Conservation (phyloP, 495 filamentous ascomycete genomes). For the Evansstolkia leycettana region DNA sequence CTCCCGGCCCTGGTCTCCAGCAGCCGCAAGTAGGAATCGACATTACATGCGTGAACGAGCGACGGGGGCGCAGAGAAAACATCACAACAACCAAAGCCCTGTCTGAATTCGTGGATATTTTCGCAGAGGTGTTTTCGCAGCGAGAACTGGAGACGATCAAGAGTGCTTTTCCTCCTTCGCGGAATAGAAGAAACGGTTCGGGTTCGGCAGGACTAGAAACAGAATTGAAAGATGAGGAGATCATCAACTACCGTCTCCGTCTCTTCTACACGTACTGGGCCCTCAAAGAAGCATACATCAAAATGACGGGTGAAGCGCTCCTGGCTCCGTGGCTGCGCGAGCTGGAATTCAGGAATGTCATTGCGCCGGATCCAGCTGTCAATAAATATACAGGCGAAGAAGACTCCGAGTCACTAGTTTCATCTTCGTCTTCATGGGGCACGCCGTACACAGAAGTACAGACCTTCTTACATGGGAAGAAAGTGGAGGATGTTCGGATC, state of each 20-base stretch:
- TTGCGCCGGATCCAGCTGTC: constrained; percentile 37
- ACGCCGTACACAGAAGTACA: constrained; percentile 37
- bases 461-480: constrained; percentile 35
- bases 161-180: constrained; percentile 17
- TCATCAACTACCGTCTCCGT: constrained; percentile 49
- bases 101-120: constrained; percentile 59
- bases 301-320: constrained; percentile 83
- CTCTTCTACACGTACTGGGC: constrained; percentile 85
- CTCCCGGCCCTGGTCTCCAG: not conserved
- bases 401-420: constrained; percentile 13
- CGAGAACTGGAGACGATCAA: constrained; percentile 48
- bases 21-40: constrained; percentile 45
- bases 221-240: constrained; percentile 13
- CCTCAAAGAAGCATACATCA: constrained; percentile 83
- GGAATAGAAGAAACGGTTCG: too few relatives aligned
- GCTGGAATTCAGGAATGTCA: constrained; percentile 54
- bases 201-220: too few relatives aligned
- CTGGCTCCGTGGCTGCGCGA: constrained; percentile 66
- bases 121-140: constrained; percentile 61
- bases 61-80: constrained; percentile 22
- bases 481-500: constrained; percentile 41
- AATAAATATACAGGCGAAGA: constrained; percentile 7
- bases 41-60: constrained; percentile 63
- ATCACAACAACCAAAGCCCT: constrained; percentile 38
- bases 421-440: constrained; percentile 29